These are phyloP conservation scores for Chalciporus piperatus DNA, from an alignment of 768 basidiomycete genomes.

Conservation along the genomic window DNA sequence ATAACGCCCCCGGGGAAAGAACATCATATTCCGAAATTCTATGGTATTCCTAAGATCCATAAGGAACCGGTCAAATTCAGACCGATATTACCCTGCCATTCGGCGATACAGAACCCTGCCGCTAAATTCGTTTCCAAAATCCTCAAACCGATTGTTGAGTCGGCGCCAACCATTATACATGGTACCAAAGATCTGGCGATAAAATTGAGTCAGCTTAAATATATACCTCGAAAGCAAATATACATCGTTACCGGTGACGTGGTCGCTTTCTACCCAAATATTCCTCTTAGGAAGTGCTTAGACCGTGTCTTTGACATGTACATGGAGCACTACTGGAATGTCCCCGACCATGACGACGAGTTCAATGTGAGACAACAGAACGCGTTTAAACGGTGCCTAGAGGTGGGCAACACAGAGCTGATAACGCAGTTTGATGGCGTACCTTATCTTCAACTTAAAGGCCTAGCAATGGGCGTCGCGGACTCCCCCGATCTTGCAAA, in stretches of 20 bases:
- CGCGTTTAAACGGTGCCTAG: neutral
- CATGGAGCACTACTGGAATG: neutral
- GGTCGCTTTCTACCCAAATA: constrained; percentile 4
- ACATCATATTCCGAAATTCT: constrained; percentile 2
- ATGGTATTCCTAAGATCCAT: constrained; percentile 15
- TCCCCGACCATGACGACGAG: too few species aligned
- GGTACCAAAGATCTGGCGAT: constrained; percentile 12
- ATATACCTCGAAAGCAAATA: fast-evolving
- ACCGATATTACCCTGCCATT: neutral
- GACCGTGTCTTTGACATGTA: neutral
- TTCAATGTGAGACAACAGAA: too few species aligned
- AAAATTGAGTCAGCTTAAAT: constrained; percentile 9
- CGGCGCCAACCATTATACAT: constrained; percentile 4
- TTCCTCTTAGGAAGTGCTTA: neutral
- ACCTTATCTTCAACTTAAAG: neutral
- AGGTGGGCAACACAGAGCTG: neutral
- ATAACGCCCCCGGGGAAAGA: neutral
- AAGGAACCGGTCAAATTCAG: constrained; percentile 8
- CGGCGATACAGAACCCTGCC: neutral
- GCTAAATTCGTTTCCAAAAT: constrained; percentile 3
- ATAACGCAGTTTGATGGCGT: constrained; percentile 1
- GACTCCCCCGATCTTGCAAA: constrained; percentile 14
- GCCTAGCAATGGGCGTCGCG: constrained; percentile 9
- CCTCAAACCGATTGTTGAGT: constrained; percentile 7
- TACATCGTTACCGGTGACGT: constrained; percentile 10